These are phyloP conservation scores for Staphylotrichum tortipilum DNA, from an alignment of 495 filamentous ascomycete species.

Conservation along the genomic window DNA sequence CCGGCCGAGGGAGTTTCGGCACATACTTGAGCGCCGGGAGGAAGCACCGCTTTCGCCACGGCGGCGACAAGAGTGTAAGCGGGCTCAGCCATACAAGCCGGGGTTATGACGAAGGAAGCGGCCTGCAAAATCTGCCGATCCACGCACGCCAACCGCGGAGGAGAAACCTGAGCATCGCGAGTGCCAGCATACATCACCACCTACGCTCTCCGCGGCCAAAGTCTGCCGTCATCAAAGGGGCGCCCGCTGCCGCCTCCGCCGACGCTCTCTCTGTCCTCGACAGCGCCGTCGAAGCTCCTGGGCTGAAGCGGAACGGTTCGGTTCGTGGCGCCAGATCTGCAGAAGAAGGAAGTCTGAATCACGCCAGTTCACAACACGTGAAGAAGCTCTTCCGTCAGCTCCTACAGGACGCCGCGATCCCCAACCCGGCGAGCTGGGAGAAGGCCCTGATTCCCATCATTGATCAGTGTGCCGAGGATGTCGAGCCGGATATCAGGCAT, in stretches of 20 bases:
- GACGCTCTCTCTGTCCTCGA: conserved; percentile 36
- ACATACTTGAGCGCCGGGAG: conserved; percentile 54
- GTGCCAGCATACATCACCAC: conserved; percentile 53
- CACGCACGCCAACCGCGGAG: conserved; percentile 54
- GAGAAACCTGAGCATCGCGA: conserved; percentile 71
- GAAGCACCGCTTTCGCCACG: conserved; percentile 62
- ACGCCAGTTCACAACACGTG: conserved; percentile 80
- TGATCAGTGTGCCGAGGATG: conserved; percentile 84
- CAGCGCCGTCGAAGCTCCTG: conserved; percentile 16
- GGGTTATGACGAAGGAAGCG: conserved; percentile 32
- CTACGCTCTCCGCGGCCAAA: conserved; percentile 58
- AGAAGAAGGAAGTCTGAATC: conserved; percentile 72
- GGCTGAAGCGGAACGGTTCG: conserved; percentile 70
- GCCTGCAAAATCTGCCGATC: conserved; percentile 34
- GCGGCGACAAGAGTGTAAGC: conserved; percentile 59
- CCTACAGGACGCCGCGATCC: conserved; percentile 64
- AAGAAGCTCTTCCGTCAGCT: conserved; percentile 76
- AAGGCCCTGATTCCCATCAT: conserved; percentile 85
- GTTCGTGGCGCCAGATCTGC: conserved; percentile 69
- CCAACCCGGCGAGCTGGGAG: conserved; percentile 72
- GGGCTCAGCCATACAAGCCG: conserved; percentile 55
- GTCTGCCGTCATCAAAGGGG: conserved; percentile 34
- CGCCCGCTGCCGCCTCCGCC: conserved; percentile 32
- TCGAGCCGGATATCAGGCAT: conserved; percentile 79
- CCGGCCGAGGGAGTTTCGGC: conserved; percentile 40